Conservation (phyloP, 140 eudicot species). For the Senecio squalidus region DNA sequence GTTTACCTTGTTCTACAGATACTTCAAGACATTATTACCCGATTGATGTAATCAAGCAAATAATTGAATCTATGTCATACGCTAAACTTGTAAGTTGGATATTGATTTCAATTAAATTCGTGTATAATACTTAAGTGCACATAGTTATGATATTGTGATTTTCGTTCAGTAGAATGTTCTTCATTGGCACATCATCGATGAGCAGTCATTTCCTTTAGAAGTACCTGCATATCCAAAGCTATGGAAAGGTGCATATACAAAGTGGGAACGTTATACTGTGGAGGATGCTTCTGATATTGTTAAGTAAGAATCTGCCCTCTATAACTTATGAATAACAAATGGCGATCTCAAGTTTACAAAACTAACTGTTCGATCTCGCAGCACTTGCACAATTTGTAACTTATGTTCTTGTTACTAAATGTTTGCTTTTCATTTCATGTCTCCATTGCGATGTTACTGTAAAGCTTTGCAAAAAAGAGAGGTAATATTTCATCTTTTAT, state of each 20-base stretch:
- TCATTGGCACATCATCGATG: constrained; percentile 98
- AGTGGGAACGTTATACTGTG: constrained; percentile 92
- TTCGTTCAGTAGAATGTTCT: constrained; percentile 93
- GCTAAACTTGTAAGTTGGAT: constrained; percentile 82
- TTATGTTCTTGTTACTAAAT: constrained; percentile 20
- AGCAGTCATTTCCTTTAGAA: constrained; percentile 95
- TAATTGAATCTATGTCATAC: constrained; percentile 91
- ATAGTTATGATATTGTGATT: constrained; percentile 32
- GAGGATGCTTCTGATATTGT: constrained; percentile 94
- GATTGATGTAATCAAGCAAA: constrained; percentile 68
- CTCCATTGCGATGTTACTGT: constrained; percentile 17
- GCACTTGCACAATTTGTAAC: no score
- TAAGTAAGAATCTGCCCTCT: constrained; percentile 39
- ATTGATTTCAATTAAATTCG: constrained; percentile 8
- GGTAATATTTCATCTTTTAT: constrained; percentile 37
- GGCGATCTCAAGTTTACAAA: no score
- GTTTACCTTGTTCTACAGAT: constrained; percentile 43
- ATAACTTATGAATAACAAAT: neutral
- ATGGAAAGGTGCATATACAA: constrained; percentile 94
- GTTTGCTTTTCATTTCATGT: constrained; percentile 32
- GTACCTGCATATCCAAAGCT: constrained; percentile 81
- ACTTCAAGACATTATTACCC: constrained; percentile 96
- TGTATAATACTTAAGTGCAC: constrained; percentile 1
- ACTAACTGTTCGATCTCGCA: no score
- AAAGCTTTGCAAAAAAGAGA: constrained; percentile 83